Conservation (phyloP, 2,329 filamentous ascomycete species). For the Cadophora gregata region DNA sequence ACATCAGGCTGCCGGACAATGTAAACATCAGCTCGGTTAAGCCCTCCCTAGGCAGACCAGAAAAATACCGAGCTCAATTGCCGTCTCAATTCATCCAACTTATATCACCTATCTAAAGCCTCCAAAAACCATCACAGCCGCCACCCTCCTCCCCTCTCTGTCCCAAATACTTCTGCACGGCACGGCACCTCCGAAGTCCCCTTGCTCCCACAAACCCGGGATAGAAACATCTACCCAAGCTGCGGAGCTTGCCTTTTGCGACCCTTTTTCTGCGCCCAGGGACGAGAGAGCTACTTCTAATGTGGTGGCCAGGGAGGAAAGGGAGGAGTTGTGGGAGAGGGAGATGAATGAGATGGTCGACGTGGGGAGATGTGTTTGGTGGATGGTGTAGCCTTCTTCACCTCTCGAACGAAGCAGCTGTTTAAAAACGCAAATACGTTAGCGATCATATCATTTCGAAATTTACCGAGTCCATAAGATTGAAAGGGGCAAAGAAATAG, state of each 20-base stretch:
- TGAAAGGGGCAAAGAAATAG: background rate
- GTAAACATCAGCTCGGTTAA: background rate
- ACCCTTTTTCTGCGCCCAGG: background rate
- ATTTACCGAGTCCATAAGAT: no score
- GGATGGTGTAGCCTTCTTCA: constrained; percentile 22
- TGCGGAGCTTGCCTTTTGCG: constrained; percentile 8
- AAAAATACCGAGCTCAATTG: background rate
- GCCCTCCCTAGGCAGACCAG: background rate
- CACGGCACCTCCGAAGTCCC: constrained; percentile 41
- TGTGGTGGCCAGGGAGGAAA: background rate
- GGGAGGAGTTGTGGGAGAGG: constrained; percentile 13
- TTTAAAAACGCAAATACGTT: background rate
- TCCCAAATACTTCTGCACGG: constrained; percentile 54
- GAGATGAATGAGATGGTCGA: constrained; percentile 24
- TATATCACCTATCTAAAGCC: background rate
- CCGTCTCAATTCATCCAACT: background rate
- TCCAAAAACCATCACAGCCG: constrained; percentile 28
- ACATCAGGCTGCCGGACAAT: background rate
- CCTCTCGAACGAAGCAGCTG: constrained; percentile 10
- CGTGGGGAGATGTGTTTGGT: constrained; percentile 27
- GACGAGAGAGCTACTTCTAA: constrained; percentile 23
- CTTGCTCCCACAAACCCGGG: constrained; percentile 4
- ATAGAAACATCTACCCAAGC: constrained; percentile 34
- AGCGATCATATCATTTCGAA: background rate
- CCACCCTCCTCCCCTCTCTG: constrained; percentile 45